Evolutionary conservation across 352 stramenopile genomes (phyloP).

Genomic region (Phytophthora pisi): DNA sequence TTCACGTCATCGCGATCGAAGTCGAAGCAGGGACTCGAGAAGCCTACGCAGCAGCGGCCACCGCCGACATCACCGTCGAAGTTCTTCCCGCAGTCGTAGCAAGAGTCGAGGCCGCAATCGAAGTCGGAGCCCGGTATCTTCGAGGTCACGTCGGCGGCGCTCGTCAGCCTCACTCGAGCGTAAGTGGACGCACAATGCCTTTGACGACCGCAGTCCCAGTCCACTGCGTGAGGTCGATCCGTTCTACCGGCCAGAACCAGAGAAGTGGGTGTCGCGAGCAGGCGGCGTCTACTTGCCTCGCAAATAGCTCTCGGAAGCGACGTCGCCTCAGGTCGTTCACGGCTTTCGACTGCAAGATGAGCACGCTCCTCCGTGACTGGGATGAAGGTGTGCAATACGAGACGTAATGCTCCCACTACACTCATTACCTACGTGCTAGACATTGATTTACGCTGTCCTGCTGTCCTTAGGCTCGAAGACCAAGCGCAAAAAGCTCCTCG

Average conservation of each 20-base stretch:
- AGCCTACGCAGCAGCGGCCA: slow-evolving; percentile 2
- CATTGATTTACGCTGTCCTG: background rate
- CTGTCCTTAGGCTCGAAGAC: slow-evolving; percentile 44
- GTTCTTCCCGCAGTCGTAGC: slow-evolving; percentile 24
- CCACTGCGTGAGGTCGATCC: slow-evolving; percentile 62
- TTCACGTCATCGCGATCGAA: slow-evolving; percentile 11
- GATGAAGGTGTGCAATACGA: slow-evolving; percentile 55
- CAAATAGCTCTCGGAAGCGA: slow-evolving; percentile 37
- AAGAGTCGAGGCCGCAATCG: slow-evolving; percentile 29
- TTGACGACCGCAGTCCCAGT: slow-evolving; percentile 77
- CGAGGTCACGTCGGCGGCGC: slow-evolving; percentile 18
- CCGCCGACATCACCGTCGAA: slow-evolving; percentile 10
- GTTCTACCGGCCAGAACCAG: slow-evolving; percentile 70
- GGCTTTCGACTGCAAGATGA: slow-evolving; percentile 27
- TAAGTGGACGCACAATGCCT: slow-evolving; percentile 77
- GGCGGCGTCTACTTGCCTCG: slow-evolving; percentile 80
- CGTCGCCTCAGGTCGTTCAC: background rate
- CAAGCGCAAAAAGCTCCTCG: slow-evolving; percentile 57
- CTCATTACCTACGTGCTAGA: background rate
- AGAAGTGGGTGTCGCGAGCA: slow-evolving; percentile 76
- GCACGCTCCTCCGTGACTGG: slow-evolving; percentile 62
- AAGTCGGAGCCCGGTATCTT: slow-evolving; percentile 32
- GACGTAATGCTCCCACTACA: background rate
- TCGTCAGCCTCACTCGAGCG: slow-evolving; percentile 40
- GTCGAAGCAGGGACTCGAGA: slow-evolving; percentile 15